These are phyloP conservation scores for Nadsonia starkeyi-henricii DNA, from an alignment of 1,139 yeast species.

Conservation along the genomic window DNA sequence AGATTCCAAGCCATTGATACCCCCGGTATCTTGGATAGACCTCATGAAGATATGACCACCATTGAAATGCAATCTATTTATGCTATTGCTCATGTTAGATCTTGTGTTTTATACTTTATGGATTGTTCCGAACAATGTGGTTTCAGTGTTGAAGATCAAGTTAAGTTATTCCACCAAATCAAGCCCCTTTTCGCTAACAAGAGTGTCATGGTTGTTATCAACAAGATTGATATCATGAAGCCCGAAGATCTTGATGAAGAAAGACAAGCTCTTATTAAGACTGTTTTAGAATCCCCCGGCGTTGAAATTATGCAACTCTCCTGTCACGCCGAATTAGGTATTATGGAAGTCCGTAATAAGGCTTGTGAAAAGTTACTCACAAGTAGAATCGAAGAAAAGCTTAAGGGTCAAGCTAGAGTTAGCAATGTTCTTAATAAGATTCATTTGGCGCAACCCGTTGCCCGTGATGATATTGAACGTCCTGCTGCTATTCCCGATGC, in stretches of 20 bases:
- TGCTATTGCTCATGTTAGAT: constrained; percentile 95
- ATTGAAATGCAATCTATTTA: constrained; percentile 98
- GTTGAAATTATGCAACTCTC: constrained; percentile 90
- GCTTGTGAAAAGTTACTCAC: constrained; percentile 95
- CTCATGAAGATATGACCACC: constrained; percentile 98
- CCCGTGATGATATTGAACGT: constrained; percentile 72
- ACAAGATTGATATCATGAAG: constrained; percentile 81
- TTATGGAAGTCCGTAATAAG: constrained; percentile 89
- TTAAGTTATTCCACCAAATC: constrained; percentile 88
- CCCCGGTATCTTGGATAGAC: constrained; percentile 97
- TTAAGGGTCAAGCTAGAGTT: constrained; percentile 86
- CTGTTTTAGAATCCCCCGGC: constrained; percentile 32
- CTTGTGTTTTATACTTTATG: constrained; percentile 94
- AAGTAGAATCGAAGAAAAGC: constrained; percentile 90
- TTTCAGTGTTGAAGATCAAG: constrained; percentile 92
- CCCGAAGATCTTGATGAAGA: constrained; percentile 72
- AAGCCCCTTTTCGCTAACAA: constrained; percentile 95
- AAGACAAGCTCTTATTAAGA: constrained; percentile 50
- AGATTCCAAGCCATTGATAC: constrained; percentile 98
- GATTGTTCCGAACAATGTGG: constrained; percentile 99
- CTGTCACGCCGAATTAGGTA: constrained; percentile 87
- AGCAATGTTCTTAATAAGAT: constrained; percentile 84
- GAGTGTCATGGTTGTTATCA: constrained; percentile 87
- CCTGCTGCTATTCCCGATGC: constrained; percentile 73
- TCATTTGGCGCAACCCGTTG: constrained; percentile 82